These are phyloP conservation scores for Copromyces sp. DNA, from an alignment of 495 filamentous ascomycete genomes.

Conservation along the genomic window DNA sequence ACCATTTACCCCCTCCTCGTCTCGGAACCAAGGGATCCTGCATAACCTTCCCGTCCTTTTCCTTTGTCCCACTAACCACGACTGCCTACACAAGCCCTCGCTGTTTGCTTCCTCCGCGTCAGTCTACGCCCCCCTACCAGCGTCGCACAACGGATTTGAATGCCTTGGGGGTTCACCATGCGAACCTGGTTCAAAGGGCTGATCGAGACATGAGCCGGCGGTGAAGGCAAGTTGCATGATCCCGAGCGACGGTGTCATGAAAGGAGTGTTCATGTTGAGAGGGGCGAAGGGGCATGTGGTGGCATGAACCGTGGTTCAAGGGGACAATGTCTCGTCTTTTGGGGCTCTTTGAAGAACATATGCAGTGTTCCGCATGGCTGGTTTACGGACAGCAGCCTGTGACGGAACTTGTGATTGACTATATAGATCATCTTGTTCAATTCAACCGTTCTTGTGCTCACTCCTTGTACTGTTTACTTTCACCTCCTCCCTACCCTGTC, in stretches of 20 bases:
- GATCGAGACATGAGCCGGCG: neutral
- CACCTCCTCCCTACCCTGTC: too few species aligned
- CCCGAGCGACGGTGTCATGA: too few species aligned
- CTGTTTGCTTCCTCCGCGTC: neutral
- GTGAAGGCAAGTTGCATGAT: neutral
- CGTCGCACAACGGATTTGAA: neutral
- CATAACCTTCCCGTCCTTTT: neutral
- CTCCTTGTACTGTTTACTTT: too few species aligned
- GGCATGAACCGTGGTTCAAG: neutral
- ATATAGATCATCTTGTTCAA: neutral
- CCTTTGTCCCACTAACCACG: neutral
- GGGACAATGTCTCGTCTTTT: neutral
- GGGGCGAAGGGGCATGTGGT: too few species aligned
- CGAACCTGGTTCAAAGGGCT: neutral
- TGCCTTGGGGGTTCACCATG: neutral
- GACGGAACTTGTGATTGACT: accelerated
- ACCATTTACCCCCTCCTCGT: neutral
- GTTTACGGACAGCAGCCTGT: neutral
- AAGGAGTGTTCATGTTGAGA: too few species aligned
- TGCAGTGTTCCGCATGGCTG: neutral
- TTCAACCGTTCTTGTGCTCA: accelerated
- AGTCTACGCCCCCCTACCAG: neutral
- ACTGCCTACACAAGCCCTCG: neutral
- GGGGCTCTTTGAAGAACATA: neutral
- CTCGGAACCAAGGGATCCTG: neutral